A percentile compares a stretch with the other conserved stretches of the same genome.
Evolutionary conservation across 805 yeast genomes (phyloP).

Genomic region (Cyberlindnera xylosilytica): DNA sequence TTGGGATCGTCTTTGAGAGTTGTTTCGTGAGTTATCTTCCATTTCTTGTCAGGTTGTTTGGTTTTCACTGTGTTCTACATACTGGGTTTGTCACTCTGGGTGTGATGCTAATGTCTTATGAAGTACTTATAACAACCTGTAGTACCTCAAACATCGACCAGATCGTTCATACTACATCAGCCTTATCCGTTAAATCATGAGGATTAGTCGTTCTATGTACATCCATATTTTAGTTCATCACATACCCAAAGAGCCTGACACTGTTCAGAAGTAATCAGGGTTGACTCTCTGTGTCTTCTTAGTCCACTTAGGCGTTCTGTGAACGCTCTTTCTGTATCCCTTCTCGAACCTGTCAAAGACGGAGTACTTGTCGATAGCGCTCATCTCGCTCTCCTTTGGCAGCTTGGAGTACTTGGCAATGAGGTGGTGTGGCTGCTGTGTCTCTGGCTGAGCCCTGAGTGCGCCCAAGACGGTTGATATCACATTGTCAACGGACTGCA

Average conservation of each 20-base stretch:
- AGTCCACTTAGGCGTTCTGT: slow-evolving; percentile 90
- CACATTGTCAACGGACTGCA: slow-evolving; percentile 77
- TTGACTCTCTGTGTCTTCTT: slow-evolving; percentile 75
- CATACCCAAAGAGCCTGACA: no score
- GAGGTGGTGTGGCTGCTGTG: slow-evolving; percentile 13
- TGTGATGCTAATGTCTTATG: no score
- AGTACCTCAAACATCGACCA: no score
- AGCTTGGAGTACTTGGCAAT: slow-evolving; percentile 39
- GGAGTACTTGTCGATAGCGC: slow-evolving; percentile 79
- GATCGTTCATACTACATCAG: no score
- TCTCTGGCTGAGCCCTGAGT: slow-evolving; percentile 28
- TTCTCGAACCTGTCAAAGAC: slow-evolving; percentile 71
- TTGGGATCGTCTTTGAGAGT: slow-evolving; percentile 62
- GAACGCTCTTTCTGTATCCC: slow-evolving; percentile 85
- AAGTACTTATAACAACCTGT: no score
- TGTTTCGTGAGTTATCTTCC: neutral
- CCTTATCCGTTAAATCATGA: slow-evolving; percentile 2
- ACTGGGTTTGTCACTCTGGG: neutral
- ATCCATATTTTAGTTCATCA: neutral
- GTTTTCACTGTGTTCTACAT: slow-evolving; percentile 4
- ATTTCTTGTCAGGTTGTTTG: neutral
- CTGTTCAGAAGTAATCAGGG: slow-evolving; percentile 42
- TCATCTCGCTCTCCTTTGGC: slow-evolving; percentile 83
- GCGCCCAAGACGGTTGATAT: slow-evolving; percentile 61
- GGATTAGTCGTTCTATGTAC: slow-evolving; percentile 11